Evolutionary conservation across 352 stramenopile species (phyloP), one percentile per base, ranked within the genome.

Genomic region (Globisporangium viniferum): DNA sequence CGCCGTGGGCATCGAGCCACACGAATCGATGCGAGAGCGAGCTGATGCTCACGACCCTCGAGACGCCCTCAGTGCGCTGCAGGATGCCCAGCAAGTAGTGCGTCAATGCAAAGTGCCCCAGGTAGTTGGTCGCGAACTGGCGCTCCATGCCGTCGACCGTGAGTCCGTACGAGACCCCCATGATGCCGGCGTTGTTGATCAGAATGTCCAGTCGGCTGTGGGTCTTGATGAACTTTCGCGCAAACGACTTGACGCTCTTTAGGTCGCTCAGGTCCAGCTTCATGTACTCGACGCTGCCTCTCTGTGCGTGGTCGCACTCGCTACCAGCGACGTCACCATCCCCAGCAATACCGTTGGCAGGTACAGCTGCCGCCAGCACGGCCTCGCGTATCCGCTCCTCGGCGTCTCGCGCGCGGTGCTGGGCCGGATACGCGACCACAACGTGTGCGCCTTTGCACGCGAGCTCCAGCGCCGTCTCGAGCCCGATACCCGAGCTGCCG

Each of bases 101-200:
- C 41, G 62, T 72, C n/a, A 73, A 55, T 18, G 66, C 72, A 29
- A 73, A 78, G 61, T 73, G 65, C 1, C 72, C 72, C 10, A 73
- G 62, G 69, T 76, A 75, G 64, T 80, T 80, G n/a, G 69, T 75
- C 15, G 71, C 71, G 51, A 78, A 80, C 39, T 80, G 74, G 3
- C 49, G 74, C 55, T 80, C 74, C 15, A 73, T 53, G 31, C 70
- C 69, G 49, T 79, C 69, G 3, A 62, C 48, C 2, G 69, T 79
- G 35, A 65, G 58, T 3, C 20, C 48, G 51, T 73, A 68, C 31
- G 61, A 35, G 22, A 64, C 24, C 22, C 55, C 54, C 60, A 77
- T 74, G 29, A 84, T 74, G 46, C 70, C 77, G 14, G 77, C 77
- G 31, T 84, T 84, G 67, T 80, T 80, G 59, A 84, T 51, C 18